A percentile compares a stretch with the other conserved stretches of the same genome.
phyloP scores from a whole-genome alignment of 2,329 filamentous ascomycete genomes.

The Cercospora sp. region DNA sequence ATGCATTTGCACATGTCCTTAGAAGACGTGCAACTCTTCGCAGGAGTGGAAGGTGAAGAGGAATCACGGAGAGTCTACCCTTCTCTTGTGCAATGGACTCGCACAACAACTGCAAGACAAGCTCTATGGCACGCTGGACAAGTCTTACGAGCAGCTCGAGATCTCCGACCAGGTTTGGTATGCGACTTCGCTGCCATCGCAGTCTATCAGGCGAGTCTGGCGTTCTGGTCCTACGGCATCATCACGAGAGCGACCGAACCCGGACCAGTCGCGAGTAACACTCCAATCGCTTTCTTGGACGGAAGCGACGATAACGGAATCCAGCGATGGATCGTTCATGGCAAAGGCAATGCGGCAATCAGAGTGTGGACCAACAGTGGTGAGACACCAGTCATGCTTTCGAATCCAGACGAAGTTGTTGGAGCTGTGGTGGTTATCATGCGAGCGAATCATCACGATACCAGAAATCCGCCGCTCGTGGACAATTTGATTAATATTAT shows the following conservation, averaged over 20 bases:
- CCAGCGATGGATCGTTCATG: slow-evolving; percentile 43
- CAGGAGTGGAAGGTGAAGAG: slow-evolving; percentile 66
- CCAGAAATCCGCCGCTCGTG: slow-evolving; percentile 58
- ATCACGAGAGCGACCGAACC: slow-evolving; percentile 41
- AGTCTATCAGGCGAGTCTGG: slow-evolving; percentile 67
- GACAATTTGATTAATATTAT: slow-evolving; percentile 67
- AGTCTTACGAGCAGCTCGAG: slow-evolving; percentile 61
- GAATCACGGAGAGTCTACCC: slow-evolving; percentile 62
- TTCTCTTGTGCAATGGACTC: slow-evolving; percentile 59
- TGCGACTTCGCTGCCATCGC: slow-evolving; percentile 66
- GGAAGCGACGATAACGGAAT: slow-evolving; percentile 54
- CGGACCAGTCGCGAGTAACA: slow-evolving; percentile 44
- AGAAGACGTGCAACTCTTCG: slow-evolving; percentile 66
- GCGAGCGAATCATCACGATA: slow-evolving; percentile 51
- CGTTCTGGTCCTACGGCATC: slow-evolving; percentile 69
- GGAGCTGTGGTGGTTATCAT: slow-evolving; percentile 59
- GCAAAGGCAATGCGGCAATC: slow-evolving; percentile 38
- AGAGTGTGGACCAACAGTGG: slow-evolving; percentile 30
- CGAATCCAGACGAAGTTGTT: slow-evolving; percentile 61
- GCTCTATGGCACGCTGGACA: slow-evolving; percentile 70
- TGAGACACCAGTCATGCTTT: slow-evolving; percentile 42
- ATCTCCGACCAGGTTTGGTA: slow-evolving; percentile 38
- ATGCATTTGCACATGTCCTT: slow-evolving; percentile 66
- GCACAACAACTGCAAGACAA: slow-evolving; percentile 56
- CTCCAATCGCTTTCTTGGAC: slow-evolving; percentile 55